Percentiles rank a stretch among this genome's conserved stretches.
Evolutionary conservation across 306 rosid genomes (phyloP).

Genomic region (Vigna unguiculata): DNA sequence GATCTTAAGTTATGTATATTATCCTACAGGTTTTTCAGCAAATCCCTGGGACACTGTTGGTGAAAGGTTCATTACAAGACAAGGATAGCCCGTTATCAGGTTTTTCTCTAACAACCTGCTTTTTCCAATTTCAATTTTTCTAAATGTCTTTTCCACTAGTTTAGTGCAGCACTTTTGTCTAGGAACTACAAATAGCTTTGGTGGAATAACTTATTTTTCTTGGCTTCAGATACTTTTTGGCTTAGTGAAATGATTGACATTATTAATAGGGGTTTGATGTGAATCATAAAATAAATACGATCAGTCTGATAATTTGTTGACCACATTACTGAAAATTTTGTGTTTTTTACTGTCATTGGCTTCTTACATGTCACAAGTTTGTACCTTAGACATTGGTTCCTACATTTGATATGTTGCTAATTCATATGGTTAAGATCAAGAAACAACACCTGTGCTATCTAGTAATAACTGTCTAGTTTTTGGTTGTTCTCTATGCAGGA

Average conservation of each 20-base stretch:
- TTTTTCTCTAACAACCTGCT: constrained; percentile 36
- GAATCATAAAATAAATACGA: not conserved
- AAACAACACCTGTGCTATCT: constrained; percentile 4
- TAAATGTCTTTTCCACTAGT: constrained; percentile 11
- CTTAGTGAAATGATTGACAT: constrained; percentile 24
- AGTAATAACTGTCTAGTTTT: constrained; percentile 23
- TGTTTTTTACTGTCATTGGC: not conserved
- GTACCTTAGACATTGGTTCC: not conserved
- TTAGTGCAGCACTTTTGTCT: constrained; percentile 13
- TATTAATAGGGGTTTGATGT: not conserved
- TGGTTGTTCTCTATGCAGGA: constrained; percentile 61
- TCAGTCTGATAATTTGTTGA: not conserved
- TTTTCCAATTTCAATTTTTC: constrained; percentile 20
- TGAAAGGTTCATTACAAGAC: constrained; percentile 82
- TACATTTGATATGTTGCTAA: not conserved
- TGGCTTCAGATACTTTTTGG: constrained; percentile 2
- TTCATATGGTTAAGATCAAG: constrained; percentile 20
- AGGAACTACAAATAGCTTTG: constrained; percentile 8
- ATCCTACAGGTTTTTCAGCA: constrained; percentile 85
- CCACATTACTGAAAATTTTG: not conserved
- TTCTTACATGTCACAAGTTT: not conserved
- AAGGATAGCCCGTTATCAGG: constrained; percentile 67
- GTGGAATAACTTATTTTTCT: not conserved
- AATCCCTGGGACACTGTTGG: constrained; percentile 81
- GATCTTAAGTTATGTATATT: constrained; percentile 13